These are phyloP conservation scores for Exophiala phaeomuriformis DNA, from an alignment of 2,329 filamentous ascomycete genomes.

Conservation along the genomic window DNA sequence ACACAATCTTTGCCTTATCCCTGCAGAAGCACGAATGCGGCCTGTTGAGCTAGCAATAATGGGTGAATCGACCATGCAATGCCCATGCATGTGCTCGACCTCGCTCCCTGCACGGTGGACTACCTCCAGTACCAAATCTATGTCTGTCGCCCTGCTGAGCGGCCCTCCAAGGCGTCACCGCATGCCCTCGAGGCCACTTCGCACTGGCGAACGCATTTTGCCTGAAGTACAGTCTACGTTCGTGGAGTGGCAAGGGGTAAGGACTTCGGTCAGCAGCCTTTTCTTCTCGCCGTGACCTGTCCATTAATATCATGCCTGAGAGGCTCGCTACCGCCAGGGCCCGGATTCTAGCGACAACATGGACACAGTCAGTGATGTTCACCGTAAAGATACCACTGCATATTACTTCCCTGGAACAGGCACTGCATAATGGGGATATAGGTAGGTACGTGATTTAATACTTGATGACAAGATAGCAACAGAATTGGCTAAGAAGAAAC, in stretches of 20 bases:
- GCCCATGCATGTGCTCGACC: not conserved
- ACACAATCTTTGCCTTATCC: not conserved
- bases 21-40: constrained; percentile 14
- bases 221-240: no score
- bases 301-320: no score
- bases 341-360: no score
- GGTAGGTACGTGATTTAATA: no score
- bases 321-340: no score
- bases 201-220: not conserved
- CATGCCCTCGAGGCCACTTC: not conserved
- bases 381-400: no score
- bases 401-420: no score
- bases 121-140: constrained; percentile 1
- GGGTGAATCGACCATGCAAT: not conserved
- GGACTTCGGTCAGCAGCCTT: no score
- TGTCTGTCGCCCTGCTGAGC: not conserved
- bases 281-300: no score
- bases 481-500: not conserved
- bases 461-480: not conserved
- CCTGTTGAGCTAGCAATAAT: not conserved
- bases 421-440: no score
- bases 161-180: not conserved
- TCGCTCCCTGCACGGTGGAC: not conserved
- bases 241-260: not conserved
- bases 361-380: no score